Percentiles rank a stretch among this genome's conserved stretches.
Conservation (phyloP, 352 stramenopile species). For the Phytophthora litchii region DNA sequence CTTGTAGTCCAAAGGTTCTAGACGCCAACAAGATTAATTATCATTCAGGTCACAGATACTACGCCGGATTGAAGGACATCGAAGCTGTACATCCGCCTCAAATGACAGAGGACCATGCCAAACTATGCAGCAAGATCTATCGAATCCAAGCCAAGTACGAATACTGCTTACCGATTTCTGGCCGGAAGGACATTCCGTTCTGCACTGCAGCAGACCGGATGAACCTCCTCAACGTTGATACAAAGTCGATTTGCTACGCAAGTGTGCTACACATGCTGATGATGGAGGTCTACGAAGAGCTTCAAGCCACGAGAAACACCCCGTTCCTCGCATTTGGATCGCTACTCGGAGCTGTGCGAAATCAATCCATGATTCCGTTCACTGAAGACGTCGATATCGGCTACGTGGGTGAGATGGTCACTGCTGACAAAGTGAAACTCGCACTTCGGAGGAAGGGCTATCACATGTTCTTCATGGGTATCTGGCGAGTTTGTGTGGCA, state of each 20-base stretch:
- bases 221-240: conserved; percentile 35
- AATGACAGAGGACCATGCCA: conserved; percentile 19
- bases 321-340: conserved; percentile 47
- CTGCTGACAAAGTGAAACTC: conserved; percentile 12
- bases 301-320: conserved; percentile 12
- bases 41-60: conserved; percentile 14
- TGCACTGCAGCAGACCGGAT: conserved; percentile 49
- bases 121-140: conserved; percentile 19
- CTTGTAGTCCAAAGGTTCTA: conserved; percentile 13
- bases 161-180: conserved; percentile 57
- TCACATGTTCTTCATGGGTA: conserved; percentile 43
- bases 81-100: conserved; percentile 9
- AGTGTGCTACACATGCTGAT: conserved; percentile 50
- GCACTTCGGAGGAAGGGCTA: conserved; percentile 42
- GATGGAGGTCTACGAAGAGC: conserved; percentile 23
- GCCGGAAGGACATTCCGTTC: conserved; percentile 44
- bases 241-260: conserved; percentile 43
- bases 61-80: conserved; percentile 5
- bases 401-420: conserved; percentile 25
- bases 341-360: conserved; percentile 53
- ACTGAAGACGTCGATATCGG: conserved; percentile 56
- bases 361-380: conserved; percentile 50
- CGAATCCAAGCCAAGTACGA: conserved; percentile 6
- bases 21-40: conserved; percentile 14
- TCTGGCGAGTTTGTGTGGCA: conserved; percentile 45